Base-by-base conservation (phyloP, 441 rosid genomes). In the Flueggea neowawraea region DNA sequence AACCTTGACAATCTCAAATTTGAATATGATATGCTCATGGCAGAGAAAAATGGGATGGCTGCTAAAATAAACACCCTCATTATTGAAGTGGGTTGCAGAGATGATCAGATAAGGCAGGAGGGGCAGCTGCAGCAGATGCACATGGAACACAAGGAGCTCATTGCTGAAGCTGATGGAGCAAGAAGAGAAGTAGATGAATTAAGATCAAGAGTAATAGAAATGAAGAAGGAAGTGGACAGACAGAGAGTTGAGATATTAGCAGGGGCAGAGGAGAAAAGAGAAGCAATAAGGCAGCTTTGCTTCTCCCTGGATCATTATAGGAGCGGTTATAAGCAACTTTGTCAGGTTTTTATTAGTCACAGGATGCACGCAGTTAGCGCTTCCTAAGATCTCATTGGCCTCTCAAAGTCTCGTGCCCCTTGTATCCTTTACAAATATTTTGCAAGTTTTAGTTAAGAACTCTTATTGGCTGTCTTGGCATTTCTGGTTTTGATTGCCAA, bases 261-360 rank as follows among this genome's bases (percentile, higher is more conserved):
- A 33, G 80, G 75, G 31, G 88, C 89, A 12, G 97, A 94, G 71
- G 86, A 82, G 80, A 88, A 90, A 75, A 71, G 89, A 65, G 93
- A 84, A 73, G 98, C 85, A 10, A 93, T 93, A 55, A 68, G 97
- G 60, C 96, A 90, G 65, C 95, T 93, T 63, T 88, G 91, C 71
- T 84, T 93, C 76, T 75, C 91, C 12, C 65, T 93, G 70, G 98
- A 93, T 64, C 88, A 93, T 65, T 93, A 85, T 69, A 81, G 82
- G 76, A 85, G 77, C 16, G 86, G 88, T 15, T 90, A 90, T 55
- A 82, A 80, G 61, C 75, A 88, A 64, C 84, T 88, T 44, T 63
- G 80, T 54, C 65, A 73, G 66, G 81, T 78, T 55, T 70, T 91
- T 72, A 52, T 78, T 33, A 72, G 69, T 50, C 67, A 69, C 65